A percentile compares a stretch with the other conserved stretches of the same genome.
These are phyloP conservation scores for Leucaena leucocephala DNA, from an alignment of 306 rosid species.

Conservation along the genomic window DNA sequence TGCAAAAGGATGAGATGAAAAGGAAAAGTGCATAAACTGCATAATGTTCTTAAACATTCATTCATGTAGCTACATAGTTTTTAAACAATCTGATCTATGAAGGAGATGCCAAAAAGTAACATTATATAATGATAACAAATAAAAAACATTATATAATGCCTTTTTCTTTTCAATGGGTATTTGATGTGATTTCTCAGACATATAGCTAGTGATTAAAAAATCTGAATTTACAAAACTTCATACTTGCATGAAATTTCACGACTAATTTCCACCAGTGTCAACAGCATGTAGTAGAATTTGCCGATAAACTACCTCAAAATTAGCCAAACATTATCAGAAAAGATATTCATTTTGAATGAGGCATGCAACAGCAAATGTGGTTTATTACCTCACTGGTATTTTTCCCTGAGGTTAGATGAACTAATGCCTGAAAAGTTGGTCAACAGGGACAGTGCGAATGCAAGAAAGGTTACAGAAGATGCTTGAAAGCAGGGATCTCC, in stretches of 20 bases:
- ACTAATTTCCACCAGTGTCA: background rate
- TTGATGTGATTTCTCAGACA: background rate
- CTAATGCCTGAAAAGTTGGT: slow-evolving; percentile 33
- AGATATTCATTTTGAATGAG: background rate
- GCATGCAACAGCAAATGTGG: background rate
- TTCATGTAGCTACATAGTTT: background rate
- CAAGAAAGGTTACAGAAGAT: slow-evolving; percentile 19
- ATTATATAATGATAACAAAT: too few relatives aligned
- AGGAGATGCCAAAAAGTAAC: background rate
- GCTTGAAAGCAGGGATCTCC: slow-evolving; percentile 26
- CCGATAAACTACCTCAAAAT: background rate
- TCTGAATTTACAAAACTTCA: background rate
- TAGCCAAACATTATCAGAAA: background rate
- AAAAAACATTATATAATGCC: background rate
- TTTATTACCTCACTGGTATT: slow-evolving; percentile 47
- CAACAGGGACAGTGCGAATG: slow-evolving; percentile 36
- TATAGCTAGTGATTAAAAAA: background rate
- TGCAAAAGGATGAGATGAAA: background rate
- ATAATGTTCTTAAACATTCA: background rate
- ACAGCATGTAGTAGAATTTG: background rate
- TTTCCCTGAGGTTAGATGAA: slow-evolving; percentile 30
- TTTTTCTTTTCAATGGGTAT: background rate
- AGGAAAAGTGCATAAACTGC: background rate
- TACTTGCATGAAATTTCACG: background rate
- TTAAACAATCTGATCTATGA: background rate